These are phyloP conservation scores for Phoenix roebelenii DNA, from an alignment of 176 grass and related monocot species.

Conservation along the genomic window DNA sequence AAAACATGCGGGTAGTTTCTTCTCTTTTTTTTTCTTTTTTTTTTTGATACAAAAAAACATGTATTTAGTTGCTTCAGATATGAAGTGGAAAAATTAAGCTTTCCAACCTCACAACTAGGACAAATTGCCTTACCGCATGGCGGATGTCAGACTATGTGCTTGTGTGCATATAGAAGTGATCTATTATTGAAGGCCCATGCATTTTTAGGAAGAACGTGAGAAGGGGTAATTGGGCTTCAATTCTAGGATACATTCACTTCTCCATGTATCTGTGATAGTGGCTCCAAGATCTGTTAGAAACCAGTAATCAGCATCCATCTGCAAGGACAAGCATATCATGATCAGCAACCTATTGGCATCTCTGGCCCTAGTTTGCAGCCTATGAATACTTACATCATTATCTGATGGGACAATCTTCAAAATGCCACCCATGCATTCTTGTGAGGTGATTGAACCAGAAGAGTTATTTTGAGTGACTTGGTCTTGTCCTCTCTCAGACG, in stretches of 20 bases:
- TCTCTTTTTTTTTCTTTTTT: too few relatives aligned
- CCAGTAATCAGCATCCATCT: constrained; percentile 89
- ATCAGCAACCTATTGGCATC: background rate
- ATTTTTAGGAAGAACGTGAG: too few relatives aligned
- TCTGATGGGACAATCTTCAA: constrained; percentile 61
- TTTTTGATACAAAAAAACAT: too few relatives aligned
- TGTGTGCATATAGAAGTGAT: too few relatives aligned
- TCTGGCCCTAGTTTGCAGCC: background rate
- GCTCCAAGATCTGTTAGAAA: constrained; percentile 38
- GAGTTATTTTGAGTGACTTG: constrained; percentile 20
- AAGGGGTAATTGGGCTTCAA: background rate
- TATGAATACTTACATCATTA: constrained; percentile 33
- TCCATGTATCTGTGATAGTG: constrained; percentile 64
- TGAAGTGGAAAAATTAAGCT: too few relatives aligned
- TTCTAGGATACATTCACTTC: constrained; percentile 32
- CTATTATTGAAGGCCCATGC: too few relatives aligned
- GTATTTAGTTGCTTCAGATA: too few relatives aligned
- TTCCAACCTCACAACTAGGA: too few relatives aligned
- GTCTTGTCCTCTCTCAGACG: constrained; percentile 18
- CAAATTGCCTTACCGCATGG: too few relatives aligned
- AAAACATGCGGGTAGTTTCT: too few relatives aligned
- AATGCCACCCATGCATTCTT: constrained; percentile 40
- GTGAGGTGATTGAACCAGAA: constrained; percentile 29
- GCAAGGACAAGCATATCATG: constrained; percentile 28
- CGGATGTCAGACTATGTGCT: too few relatives aligned